Percentiles rank a stretch among this genome's conserved stretches.
phyloP scores from a whole-genome alignment of 192 early-diverging fungal species.

The Coemansia sp. region DNA sequence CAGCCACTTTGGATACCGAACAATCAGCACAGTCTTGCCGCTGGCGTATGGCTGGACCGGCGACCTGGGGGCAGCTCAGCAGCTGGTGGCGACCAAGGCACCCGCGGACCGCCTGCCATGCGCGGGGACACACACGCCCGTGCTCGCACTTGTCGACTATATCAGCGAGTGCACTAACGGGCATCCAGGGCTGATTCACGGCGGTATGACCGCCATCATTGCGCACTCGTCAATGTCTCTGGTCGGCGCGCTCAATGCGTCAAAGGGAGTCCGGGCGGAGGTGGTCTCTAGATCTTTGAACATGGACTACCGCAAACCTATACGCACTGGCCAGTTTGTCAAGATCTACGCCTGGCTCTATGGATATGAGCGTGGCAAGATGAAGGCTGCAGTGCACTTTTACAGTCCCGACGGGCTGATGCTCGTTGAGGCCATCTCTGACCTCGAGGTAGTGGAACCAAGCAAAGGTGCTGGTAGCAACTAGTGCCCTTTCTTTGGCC shows the following conservation, averaged over 20 bases:
- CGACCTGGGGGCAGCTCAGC: conserved; percentile 1
- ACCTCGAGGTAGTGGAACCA: conserved; percentile 8
- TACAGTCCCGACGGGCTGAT: conserved; percentile 27
- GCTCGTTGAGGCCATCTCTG: conserved; percentile 38
- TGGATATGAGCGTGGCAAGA: background rate
- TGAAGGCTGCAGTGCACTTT: conserved; percentile 33
- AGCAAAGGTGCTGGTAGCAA: background rate
- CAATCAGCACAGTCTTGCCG: conserved; percentile 24
- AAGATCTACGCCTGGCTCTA: conserved; percentile 52
- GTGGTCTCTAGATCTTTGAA: conserved; percentile 31
- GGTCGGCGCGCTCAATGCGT: conserved; percentile 35
- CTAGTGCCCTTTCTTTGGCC: background rate
- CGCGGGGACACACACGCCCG: conserved; percentile 7
- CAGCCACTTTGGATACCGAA: conserved; percentile 37
- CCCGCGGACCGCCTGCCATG: conserved; percentile 20
- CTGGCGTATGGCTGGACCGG: conserved; percentile 35
- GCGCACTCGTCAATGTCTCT: conserved; percentile 39
- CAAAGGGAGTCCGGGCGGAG: background rate
- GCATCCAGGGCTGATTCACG: conserved; percentile 47
- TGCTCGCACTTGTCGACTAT: conserved; percentile 44
- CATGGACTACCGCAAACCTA: conserved; percentile 52
- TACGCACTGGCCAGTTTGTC: conserved; percentile 38
- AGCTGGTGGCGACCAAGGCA: conserved; percentile 14
- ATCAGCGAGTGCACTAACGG: conserved; percentile 38
- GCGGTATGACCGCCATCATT: conserved; percentile 48